Conservation (phyloP, 768 basidiomycete species). For the Kwoniella pini region DNA sequence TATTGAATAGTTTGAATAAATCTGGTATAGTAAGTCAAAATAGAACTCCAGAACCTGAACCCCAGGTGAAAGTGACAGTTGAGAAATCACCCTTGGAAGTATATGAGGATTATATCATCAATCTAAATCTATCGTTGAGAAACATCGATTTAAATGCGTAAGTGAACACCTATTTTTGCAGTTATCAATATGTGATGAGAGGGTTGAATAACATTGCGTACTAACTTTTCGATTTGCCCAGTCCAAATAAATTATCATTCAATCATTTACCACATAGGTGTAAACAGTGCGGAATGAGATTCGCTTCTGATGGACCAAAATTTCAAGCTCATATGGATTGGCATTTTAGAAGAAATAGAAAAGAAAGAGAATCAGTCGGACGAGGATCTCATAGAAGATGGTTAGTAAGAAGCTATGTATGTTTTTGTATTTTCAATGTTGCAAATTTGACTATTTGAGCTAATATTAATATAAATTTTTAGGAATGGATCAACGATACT, state of each 20-base stretch:
- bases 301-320: slow-evolving; percentile 73
- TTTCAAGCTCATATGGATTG: slow-evolving; percentile 90
- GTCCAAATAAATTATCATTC: slow-evolving; percentile 30
- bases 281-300: slow-evolving; percentile 89
- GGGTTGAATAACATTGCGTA: too few relatives aligned
- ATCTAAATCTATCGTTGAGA: slow-evolving; percentile 34
- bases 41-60: slow-evolving; percentile 32
- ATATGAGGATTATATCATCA: slow-evolving; percentile 52
- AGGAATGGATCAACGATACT: slow-evolving; percentile 86
- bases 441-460: slow-evolving; percentile 18
- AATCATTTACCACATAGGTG: slow-evolving; percentile 75
- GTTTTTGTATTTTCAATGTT: slow-evolving; percentile 42
- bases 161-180: slow-evolving; percentile 10
- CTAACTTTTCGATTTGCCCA: slow-evolving; percentile 3
- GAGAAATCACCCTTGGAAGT: slow-evolving; percentile 31
- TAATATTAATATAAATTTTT: background rate
- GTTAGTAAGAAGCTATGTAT: slow-evolving; percentile 79
- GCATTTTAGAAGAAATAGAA: slow-evolving; percentile 87
- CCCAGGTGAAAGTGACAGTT: background rate
- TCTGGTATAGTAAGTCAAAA: slow-evolving; percentile 31
- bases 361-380: slow-evolving; percentile 61
- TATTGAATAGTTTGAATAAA: slow-evolving; percentile 36
- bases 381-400: slow-evolving; percentile 87
- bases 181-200: too few relatives aligned
- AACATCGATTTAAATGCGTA: slow-evolving; percentile 44